phyloP scores from a whole-genome alignment of 176 grass and related monocot species.

The Ananas comosus region DNA sequence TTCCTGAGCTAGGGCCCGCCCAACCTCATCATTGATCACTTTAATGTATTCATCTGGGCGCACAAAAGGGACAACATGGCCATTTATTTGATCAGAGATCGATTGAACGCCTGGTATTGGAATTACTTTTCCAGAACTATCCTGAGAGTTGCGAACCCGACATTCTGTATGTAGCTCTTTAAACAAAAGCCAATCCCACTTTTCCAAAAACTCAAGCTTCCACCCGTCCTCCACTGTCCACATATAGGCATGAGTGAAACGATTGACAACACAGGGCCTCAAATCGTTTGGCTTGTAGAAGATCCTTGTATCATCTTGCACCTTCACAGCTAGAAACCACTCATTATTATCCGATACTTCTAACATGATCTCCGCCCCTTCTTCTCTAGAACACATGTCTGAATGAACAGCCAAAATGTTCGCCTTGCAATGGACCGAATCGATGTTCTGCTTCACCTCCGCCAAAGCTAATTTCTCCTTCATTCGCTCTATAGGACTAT shows the following conservation, averaged over 20 bases:
- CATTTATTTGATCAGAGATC: conserved; percentile 36
- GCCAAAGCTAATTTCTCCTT: conserved; percentile 56
- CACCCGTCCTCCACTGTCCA: conserved; percentile 72
- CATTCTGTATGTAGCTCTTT: conserved; percentile 80
- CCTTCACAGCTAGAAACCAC: conserved; percentile 75
- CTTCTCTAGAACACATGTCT: conserved; percentile 84
- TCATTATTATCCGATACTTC: conserved; percentile 48
- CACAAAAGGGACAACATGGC: conserved; percentile 34
- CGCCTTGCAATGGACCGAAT: conserved; percentile 45
- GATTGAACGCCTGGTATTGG: conserved; percentile 55
- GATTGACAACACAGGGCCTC: conserved; percentile 61
- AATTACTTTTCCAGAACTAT: conserved; percentile 32
- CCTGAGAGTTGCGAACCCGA: conserved; percentile 42
- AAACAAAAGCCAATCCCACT: conserved; percentile 85
- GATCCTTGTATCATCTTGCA: conserved; percentile 41
- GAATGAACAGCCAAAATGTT: conserved; percentile 56
- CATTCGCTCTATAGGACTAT: conserved; percentile 49
- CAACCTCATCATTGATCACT: conserved; percentile 58
- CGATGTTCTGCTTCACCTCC: conserved; percentile 72
- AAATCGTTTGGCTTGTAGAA: conserved; percentile 56
- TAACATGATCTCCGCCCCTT: conserved; percentile 54
- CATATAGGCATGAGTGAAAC: conserved; percentile 75
- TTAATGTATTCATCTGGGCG: conserved; percentile 57
- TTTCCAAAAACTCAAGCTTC: conserved; percentile 81
- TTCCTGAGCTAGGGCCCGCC: conserved; percentile 35